Base-by-base conservation (phyloP, 2,329 filamentous ascomycete genomes). In the Sporothrix humicola region DNA sequence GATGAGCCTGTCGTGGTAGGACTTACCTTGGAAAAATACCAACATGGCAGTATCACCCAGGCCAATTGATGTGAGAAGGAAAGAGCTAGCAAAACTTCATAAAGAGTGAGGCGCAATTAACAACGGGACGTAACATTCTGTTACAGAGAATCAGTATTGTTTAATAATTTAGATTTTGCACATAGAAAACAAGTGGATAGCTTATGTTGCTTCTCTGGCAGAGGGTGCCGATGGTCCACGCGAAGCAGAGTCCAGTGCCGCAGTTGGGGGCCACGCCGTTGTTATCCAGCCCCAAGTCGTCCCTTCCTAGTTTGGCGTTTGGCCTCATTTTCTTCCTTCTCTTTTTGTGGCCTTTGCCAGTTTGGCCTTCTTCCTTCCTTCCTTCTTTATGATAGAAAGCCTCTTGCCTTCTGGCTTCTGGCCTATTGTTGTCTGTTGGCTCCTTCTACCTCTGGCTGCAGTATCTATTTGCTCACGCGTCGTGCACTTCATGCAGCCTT, bases 261-360 rank as follows among this genome's bases (percentile, higher is more conserved):
- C 46, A 20, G 48, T 56, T 69, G 66, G 66, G 65, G 66, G 66
- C 48, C 66, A 23, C 26, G 23, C 8, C 23, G 65, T 69, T 56
- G 48, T n/a, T 42, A 10, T 52, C 48, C 66, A 13, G 48, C 42
- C 65, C 48, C 9, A 42, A 10, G 48, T 69, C 66, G 26, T 54
- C 48, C 65, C 66, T 69, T 69, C 66, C 66, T 54, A 42, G 66
- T 69, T 69, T 69, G 66, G 46, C 66, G 66, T 13, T 54, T 69
- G 66, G 66, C 66, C 65, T 68, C 65, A n/a, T 2, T 68, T 7
- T 7, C 31, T 37, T 37, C 31, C 31, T 37, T 37, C 31, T 37
- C 31, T 37, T 52, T 37, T 20, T 37, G 63, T 23, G n/a, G 23
- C 20, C 15, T 52, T 68, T 50, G 66, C 42, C 48, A 31, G 17